Evolutionary conservation across 805 yeast species (phyloP).

Genomic region (Sugiyamaella americana): DNA sequence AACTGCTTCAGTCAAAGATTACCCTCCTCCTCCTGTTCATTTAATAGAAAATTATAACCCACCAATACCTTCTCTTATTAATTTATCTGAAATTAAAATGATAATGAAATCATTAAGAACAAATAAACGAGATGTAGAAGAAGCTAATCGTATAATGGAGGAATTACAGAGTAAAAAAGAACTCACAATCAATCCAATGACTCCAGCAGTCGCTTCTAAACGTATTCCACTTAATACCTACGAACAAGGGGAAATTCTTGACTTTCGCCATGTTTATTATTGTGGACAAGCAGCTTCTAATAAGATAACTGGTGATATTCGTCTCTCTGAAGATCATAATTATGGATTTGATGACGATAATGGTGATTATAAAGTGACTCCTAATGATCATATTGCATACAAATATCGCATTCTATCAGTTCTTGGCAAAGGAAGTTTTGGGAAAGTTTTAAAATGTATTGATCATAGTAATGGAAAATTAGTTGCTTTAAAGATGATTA

Average conservation of each 20-base stretch:
- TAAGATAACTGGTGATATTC: slow-evolving; percentile 21
- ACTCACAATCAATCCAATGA: slow-evolving; percentile 13
- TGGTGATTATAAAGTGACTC: slow-evolving; percentile 51
- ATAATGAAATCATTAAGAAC: slow-evolving; percentile 17
- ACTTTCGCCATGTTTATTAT: slow-evolving; percentile 46
- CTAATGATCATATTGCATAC: slow-evolving; percentile 70
- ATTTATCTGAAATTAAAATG: slow-evolving; percentile 7
- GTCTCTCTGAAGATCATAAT: slow-evolving; percentile 33
- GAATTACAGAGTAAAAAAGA: slow-evolving; percentile 9
- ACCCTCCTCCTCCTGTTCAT: neutral
- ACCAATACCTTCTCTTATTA: neutral
- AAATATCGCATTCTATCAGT: slow-evolving; percentile 55
- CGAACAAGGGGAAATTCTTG: slow-evolving; percentile 55
- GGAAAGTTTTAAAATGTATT: slow-evolving; percentile 61
- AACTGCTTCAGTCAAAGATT: neutral
- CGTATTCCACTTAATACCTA: slow-evolving; percentile 39
- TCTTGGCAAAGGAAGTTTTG: slow-evolving; percentile 79
- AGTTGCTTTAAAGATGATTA: slow-evolving; percentile 74
- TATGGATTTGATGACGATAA: slow-evolving; percentile 68
- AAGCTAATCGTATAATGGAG: slow-evolving; percentile 4
- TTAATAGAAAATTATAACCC: too few relatives aligned
- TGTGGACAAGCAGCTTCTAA: slow-evolving; percentile 36
- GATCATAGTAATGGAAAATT: slow-evolving; percentile 55
- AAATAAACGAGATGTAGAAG: slow-evolving; percentile 7
- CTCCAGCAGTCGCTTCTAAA: slow-evolving; percentile 21